A percentile compares a stretch with the other conserved stretches of the same genome.
Conservation (phyloP, 257 asterid species). For the Fraxinus cuspidata region DNA sequence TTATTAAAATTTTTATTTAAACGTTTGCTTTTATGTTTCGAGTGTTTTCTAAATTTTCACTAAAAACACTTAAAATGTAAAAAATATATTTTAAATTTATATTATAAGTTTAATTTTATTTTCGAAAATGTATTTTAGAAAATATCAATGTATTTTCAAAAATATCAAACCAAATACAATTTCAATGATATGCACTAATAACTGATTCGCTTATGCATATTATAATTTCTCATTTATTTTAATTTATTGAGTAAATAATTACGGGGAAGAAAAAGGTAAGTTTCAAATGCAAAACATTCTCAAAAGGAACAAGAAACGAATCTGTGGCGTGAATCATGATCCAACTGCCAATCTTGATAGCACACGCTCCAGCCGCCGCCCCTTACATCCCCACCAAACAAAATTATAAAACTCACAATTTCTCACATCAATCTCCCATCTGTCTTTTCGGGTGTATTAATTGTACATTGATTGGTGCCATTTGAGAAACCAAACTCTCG, state of each 20-base stretch:
- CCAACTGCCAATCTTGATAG: conserved; percentile 19
- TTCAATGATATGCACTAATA: no score
- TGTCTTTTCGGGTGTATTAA: background rate
- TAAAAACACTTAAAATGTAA: no score
- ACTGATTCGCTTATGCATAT: background rate
- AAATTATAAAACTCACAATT: background rate
- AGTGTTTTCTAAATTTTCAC: no score
- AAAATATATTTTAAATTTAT: no score
- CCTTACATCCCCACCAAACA: conserved; percentile 13
- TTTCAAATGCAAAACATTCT: conserved; percentile 11
- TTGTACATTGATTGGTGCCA: conserved; percentile 19
- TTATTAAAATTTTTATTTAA: no score
- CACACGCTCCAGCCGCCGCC: conserved; percentile 18
- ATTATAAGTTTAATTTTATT: no score
- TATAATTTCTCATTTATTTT: background rate
- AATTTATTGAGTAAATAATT: background rate
- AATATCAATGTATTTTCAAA: no score
- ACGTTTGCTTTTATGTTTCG: no score
- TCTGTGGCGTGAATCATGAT: conserved; percentile 12
- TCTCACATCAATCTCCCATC: background rate
- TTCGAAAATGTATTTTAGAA: no score
- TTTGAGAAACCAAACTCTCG: conserved; percentile 21
- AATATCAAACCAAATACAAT: no score
- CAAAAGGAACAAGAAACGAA: conserved; percentile 29
- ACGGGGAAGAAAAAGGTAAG: background rate